These are phyloP conservation scores for Pythium rhizo-oryzae DNA, from an alignment of 352 stramenopile genomes.

Conservation along the genomic window DNA sequence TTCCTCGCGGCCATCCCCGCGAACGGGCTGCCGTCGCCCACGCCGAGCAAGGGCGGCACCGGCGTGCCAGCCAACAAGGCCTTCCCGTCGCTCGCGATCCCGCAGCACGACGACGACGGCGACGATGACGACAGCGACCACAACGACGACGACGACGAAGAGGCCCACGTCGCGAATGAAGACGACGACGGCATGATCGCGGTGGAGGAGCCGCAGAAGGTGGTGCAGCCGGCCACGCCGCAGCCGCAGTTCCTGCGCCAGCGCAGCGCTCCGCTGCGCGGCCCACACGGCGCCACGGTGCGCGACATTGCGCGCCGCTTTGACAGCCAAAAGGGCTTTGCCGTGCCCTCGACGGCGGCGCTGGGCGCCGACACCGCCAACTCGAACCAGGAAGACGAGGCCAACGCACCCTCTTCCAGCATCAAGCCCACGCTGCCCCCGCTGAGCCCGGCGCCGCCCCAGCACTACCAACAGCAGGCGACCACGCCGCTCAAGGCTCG, in stretches of 20 bases:
- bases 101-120: neutral
- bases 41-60: neutral
- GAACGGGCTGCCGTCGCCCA: constrained; percentile 49
- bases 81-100: constrained; percentile 30
- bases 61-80: constrained; percentile 15
- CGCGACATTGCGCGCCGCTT: constrained; percentile 23
- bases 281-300: constrained; percentile 19
- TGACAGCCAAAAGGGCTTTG: constrained; percentile 22
- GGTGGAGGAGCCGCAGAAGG: constrained; percentile 11
- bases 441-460: constrained; percentile 5
- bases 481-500: constrained; percentile 20
- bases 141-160: neutral
- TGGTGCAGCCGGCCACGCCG: constrained; percentile 42
- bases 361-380: constrained; percentile 4
- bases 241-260: constrained; percentile 45
- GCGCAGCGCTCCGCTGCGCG: constrained; percentile 9
- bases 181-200: constrained; percentile 13
- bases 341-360: neutral
- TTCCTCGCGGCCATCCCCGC: constrained; percentile 73
- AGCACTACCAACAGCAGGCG: constrained; percentile 8
- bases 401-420: constrained; percentile 19
- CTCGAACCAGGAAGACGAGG: constrained; percentile 41
- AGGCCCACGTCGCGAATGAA: neutral
- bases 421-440: constrained; percentile 3
- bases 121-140: neutral